Conservation (phyloP, 805 yeast genomes). For the Candida piceae region DNA sequence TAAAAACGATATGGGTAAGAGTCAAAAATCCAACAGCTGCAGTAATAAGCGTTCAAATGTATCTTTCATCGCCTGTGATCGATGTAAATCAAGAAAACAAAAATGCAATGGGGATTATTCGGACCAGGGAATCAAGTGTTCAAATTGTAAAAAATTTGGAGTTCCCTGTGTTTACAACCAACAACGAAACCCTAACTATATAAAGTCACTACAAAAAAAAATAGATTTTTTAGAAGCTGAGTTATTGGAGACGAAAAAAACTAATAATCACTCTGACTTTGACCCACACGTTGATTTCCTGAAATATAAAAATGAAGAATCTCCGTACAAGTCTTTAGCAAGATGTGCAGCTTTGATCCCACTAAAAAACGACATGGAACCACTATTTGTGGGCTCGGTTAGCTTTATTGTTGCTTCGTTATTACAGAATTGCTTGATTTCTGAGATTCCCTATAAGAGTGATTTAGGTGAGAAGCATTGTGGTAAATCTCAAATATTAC, state of each 20-base stretch:
- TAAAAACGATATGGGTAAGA: too few relatives aligned
- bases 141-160: conserved; percentile 6
- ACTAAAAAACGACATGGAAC: conserved; percentile 14
- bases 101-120: conserved; percentile 13
- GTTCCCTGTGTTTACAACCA: conserved; percentile 6
- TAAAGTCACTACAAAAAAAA: conserved; percentile 5
- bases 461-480: too few relatives aligned
- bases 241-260: not conserved
- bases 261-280: not conserved
- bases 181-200: conserved; percentile 6
- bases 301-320: not conserved
- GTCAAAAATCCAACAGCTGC: too few relatives aligned
- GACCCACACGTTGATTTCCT: not conserved
- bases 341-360: conserved; percentile 14
- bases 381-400: conserved; percentile 11
- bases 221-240: conserved; percentile 3
- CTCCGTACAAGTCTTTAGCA: conserved; percentile 3
- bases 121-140: conserved; percentile 2
- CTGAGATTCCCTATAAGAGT: conserved; percentile 1
- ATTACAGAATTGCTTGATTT: conserved; percentile 5
- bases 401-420: conserved; percentile 12
- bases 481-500: too few relatives aligned
- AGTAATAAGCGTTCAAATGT: not conserved
- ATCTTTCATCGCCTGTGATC: conserved; percentile 10
- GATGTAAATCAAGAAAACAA: conserved; percentile 14